Base-by-base conservation (phyloP, 352 stramenopile genomes). In the Elongisporangium undulatum region DNA sequence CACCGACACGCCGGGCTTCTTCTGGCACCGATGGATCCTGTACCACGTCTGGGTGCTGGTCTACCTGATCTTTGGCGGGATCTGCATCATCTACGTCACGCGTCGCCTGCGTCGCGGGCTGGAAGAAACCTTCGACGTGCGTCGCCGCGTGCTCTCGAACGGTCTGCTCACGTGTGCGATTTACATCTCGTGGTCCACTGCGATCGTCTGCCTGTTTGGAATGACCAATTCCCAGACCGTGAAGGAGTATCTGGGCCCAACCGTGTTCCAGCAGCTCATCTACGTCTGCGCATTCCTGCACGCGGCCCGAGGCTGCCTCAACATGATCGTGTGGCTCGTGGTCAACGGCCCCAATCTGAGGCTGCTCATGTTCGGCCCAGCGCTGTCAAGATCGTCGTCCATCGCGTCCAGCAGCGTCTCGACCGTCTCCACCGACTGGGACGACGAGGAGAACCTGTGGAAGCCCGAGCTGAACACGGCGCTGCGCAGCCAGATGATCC, bases 381-480 rank as follows among this genome's bases (percentile, higher is more conserved):
- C 29, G 4, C 29, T 41, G 29, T 41, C 29, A 1, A 4, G 29
- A 41, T 53, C 59, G 17, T 51, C 53, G 3, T 69, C 56, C 2
- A 59, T 45, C n/a, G 62, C 62, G 3, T 55, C 61, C 20, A 62
- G 29, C 24, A 54, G 57, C 22, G 24, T 55, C 17, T 61, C 62
- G 1, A 45, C 50, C 0, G 55, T 38, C 26, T 51, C 22, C 9
- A 59, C 16, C 2, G 23, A 58, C 19, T 54, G 22, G 34, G 52
- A 75, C 15, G 65, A 79, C 38, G 64, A 83, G 7, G 69, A 66
- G 7, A 39, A 67, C 7, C 39, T 88, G 1, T 82, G 93, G 55
- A 90, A 92, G 22, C 89, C 88, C 4, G 83, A 97, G 57, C 74
- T 97, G 4, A 97, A 97, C 66, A 72, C 79, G 3, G 89, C 87